phyloP scores from a whole-genome alignment of 2,329 filamentous ascomycete genomes.

The Ophioceras dolichostomum region DNA sequence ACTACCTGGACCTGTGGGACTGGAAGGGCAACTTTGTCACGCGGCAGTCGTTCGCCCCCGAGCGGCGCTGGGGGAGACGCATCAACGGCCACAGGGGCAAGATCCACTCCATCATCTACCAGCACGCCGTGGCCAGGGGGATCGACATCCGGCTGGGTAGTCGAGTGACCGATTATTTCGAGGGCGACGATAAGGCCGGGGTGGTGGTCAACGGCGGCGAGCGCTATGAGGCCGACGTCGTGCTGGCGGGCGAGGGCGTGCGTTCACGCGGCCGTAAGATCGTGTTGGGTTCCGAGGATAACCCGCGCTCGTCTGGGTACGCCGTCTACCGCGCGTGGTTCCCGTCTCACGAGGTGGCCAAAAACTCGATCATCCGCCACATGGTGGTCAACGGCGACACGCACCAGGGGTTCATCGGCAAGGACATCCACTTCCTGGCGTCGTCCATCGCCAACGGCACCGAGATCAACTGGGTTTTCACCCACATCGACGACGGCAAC shows the following conservation, averaged over 20 bases:
- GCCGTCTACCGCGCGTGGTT: constrained; percentile 34
- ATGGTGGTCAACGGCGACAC: constrained; percentile 34
- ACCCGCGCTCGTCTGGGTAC: constrained; percentile 27
- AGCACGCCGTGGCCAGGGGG: constrained; percentile 34
- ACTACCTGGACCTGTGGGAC: constrained; percentile 24
- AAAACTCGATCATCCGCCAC: constrained; percentile 30
- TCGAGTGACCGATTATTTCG: constrained; percentile 33
- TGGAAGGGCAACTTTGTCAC: constrained; percentile 38
- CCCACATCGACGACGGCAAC: constrained; percentile 29
- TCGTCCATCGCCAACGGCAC: constrained; percentile 37
- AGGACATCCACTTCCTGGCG: constrained; percentile 37
- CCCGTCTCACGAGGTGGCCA: constrained; percentile 27
- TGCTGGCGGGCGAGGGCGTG: constrained; percentile 34
- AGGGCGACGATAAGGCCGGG: constrained; percentile 24
- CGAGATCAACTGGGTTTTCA: constrained; percentile 42
- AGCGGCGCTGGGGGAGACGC: constrained; percentile 26
- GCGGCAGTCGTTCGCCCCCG: constrained; percentile 22
- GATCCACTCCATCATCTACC: constrained; percentile 37
- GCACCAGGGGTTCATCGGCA: constrained; percentile 37
- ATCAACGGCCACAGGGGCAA: constrained; percentile 43
- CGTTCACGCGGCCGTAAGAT: constrained; percentile 32
- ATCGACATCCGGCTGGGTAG: constrained; percentile 34
- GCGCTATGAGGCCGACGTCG: constrained; percentile 25
- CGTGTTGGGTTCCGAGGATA: constrained; percentile 29
- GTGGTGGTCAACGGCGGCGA: constrained; percentile 28